A percentile compares a stretch with the other conserved stretches of the same genome.
Conservation (phyloP, 768 basidiomycete species). For the Hypholoma fasciculare region DNA sequence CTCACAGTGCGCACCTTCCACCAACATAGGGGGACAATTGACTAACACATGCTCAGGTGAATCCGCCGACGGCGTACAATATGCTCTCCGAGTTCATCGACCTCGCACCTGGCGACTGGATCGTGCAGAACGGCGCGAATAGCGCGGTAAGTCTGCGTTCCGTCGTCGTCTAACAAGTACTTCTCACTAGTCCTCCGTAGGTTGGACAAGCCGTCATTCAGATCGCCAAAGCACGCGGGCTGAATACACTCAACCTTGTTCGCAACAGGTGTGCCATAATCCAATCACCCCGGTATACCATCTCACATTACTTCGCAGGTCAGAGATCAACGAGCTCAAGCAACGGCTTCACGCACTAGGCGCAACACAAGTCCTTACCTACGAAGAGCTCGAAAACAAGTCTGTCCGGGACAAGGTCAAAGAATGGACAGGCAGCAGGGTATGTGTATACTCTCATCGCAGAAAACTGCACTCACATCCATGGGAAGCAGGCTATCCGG, state of each 20-base stretch:
- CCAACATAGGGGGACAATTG: background rate
- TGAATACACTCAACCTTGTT: constrained; percentile 83
- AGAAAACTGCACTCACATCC: background rate
- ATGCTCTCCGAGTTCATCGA: constrained; percentile 74
- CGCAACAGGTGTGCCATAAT: constrained; percentile 53
- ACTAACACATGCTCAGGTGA: constrained; percentile 48
- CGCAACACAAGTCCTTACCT: constrained; percentile 76
- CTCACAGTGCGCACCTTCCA: constrained; percentile 53
- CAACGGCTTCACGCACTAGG: constrained; percentile 58
- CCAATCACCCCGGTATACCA: background rate
- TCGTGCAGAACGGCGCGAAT: constrained; percentile 86
- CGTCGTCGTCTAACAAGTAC: background rate
- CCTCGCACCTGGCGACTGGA: constrained; percentile 71
- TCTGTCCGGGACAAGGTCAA: constrained; percentile 52
- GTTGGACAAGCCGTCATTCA: constrained; percentile 88
- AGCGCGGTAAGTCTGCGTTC: constrained; percentile 59
- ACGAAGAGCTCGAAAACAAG: constrained; percentile 69
- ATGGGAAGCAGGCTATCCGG: constrained; percentile 34
- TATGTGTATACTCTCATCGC: constrained; percentile 20
- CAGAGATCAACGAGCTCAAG: constrained; percentile 51
- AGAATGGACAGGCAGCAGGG: constrained; percentile 66
- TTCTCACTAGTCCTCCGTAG: constrained; percentile 30
- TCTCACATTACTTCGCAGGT: constrained; percentile 33
- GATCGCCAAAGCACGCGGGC: constrained; percentile 67
- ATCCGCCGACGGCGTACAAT: constrained; percentile 81